phyloP scores from a whole-genome alignment of 768 basidiomycete genomes.

The Amanita polypyramis region DNA sequence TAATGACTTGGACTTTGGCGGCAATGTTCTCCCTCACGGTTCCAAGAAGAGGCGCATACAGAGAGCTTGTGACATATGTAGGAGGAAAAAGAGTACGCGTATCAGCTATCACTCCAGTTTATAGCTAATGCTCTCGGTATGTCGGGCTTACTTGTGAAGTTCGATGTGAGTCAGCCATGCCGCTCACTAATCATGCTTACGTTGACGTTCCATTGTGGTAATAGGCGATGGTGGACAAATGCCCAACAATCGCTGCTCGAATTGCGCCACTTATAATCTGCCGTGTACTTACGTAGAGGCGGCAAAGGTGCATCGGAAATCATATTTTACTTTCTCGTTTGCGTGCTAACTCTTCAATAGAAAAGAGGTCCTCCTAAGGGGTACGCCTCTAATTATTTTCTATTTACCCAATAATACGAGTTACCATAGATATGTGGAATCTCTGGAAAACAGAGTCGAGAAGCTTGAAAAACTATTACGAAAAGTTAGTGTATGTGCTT shows the following conservation, averaged over 20 bases:
- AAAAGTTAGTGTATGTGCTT: constrained; percentile 18
- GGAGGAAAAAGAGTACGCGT: constrained; percentile 69
- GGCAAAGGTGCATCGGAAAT: constrained; percentile 43
- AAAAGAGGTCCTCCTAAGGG: constrained; percentile 57
- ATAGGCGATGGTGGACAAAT: constrained; percentile 64
- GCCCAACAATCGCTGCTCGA: constrained; percentile 56
- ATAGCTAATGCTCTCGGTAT: background rate
- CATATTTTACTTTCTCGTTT: constrained; percentile 10
- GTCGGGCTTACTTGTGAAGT: constrained; percentile 14
- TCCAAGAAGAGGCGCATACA: constrained; percentile 65
- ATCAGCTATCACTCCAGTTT: background rate
- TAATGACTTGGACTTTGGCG: constrained; percentile 30
- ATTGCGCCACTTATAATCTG: constrained; percentile 51
- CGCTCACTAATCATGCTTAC: background rate
- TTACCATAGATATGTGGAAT: constrained; percentile 43
- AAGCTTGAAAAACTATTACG: constrained; percentile 52
- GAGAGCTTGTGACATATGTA: constrained; percentile 74
- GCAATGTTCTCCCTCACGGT: constrained; percentile 18
- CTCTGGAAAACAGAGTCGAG: constrained; percentile 46
- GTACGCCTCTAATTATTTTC: constrained; percentile 19
- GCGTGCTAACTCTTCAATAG: constrained; percentile 14
- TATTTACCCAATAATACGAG: background rate
- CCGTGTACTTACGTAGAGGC: constrained; percentile 65
- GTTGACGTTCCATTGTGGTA: background rate
- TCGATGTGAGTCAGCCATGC: constrained; percentile 38